Conservation (phyloP, 352 stramenopile genomes). For the Globisporangium emineosum region DNA sequence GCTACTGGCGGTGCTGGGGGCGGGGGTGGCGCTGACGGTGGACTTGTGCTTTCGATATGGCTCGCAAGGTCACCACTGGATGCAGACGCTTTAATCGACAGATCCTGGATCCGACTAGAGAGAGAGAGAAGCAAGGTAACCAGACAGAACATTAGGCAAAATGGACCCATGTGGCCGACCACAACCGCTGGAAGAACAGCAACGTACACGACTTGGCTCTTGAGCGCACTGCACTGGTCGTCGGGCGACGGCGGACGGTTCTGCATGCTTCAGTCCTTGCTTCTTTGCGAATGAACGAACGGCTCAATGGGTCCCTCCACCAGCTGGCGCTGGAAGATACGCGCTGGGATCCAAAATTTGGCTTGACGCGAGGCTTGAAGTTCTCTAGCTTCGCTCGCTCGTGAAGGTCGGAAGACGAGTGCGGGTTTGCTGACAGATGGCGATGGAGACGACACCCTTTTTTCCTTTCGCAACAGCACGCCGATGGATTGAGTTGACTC, state of each 20-base stretch:
- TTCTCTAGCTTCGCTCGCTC: too few relatives aligned
- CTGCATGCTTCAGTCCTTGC: neutral
- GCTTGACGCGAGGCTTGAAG: neutral
- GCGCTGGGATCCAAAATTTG: neutral
- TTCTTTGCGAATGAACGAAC: neutral
- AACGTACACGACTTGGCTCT: slow-evolving; percentile 11
- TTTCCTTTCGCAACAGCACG: neutral
- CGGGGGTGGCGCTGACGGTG: neutral
- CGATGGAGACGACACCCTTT: neutral
- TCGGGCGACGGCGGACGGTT: slow-evolving; percentile 2
- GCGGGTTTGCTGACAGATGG: neutral
- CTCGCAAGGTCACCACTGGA: neutral
- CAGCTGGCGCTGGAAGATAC: neutral
- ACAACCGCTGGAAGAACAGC: too few relatives aligned
- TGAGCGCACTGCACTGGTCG: neutral
- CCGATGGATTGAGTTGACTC: neutral
- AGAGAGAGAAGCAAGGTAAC: neutral
- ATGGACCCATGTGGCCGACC: neutral
- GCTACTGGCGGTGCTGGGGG: neutral
- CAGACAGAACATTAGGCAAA: neutral
- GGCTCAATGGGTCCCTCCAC: neutral
- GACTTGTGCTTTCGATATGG: neutral
- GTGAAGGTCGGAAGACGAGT: neutral
- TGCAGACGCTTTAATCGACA: slow-evolving; percentile 24
- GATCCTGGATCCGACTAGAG: slow-evolving; percentile 31